Base-by-base conservation (phyloP, 2,329 filamentous ascomycete species). In the Fusarium sp. region DNA sequence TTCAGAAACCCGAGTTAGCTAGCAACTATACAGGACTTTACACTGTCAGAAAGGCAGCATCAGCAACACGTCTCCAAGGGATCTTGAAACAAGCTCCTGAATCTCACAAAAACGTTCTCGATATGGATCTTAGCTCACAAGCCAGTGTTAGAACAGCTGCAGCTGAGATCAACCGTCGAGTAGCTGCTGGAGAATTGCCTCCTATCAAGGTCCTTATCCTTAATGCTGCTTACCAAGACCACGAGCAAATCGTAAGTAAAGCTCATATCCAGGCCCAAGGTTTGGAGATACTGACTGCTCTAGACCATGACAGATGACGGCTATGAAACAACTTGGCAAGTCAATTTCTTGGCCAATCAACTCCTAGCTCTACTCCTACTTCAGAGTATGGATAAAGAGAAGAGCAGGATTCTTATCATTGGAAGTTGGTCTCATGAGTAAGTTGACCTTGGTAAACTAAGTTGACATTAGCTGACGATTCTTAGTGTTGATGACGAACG, bases 141-240 rank as follows among this genome's bases (percentile, higher is more conserved):
- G 63, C 53, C 15, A 73, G 67, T 45, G 73, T 81, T 20, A 77
- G 75, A 34, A 60, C 74, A 29, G 43, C 60, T 8, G 78, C 79
- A 8, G 59, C 55, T 5, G 64, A 71, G 20, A 76, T 81, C 59
- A 81, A 80, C 61, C 59, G 54, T 24, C 65, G 68, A 3, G 76
- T 81, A 12, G 66, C 77, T 7, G 61, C 65, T 18, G 78, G 78
- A n/a, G 68, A 77, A 3, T 70, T 83, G 25, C 80, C 82, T 9
- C 81, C 76, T 0, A 81, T 84, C 55, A 77, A 76, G 18, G 80
- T 76, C 3, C 72, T 84, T 7, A 78, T 84, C 14, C 77, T 84
- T 46, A 78, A 79, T 47, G 77, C 77, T 10, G 77, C 69, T 10
- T 79, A 77, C 30, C 73, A 76, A 22, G 77, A 79, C 4, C 57